A percentile compares a stretch with the other conserved stretches of the same genome.
These are phyloP conservation scores for Neurospora terricola DNA, from an alignment of 495 filamentous ascomycete genomes.

Conservation along the genomic window DNA sequence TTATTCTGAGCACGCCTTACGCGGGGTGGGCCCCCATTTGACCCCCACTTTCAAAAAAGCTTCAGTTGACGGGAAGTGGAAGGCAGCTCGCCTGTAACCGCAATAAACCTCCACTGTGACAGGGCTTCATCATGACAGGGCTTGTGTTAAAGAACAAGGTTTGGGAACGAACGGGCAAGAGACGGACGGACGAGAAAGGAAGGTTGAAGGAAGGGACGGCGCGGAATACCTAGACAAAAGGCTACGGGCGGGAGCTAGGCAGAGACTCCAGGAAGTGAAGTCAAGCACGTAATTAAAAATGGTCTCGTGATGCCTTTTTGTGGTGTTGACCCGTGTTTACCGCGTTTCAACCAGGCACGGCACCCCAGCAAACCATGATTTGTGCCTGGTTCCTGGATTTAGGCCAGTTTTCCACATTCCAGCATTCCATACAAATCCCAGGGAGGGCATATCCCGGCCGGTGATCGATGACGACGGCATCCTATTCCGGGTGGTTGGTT, in stretches of 20 bases:
- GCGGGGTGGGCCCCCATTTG: not conserved
- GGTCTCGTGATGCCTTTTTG: not conserved
- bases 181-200: not conserved
- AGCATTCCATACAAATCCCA: not conserved
- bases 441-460: not conserved
- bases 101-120: not conserved
- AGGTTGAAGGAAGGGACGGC: not conserved
- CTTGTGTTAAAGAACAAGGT: not conserved
- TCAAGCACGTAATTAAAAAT: not conserved
- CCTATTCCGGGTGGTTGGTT: not conserved
- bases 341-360: not conserved
- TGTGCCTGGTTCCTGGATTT: not conserved
- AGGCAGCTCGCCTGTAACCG: not conserved
- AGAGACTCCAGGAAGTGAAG: not conserved
- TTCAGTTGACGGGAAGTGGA: not conserved
- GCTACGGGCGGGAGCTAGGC: not conserved
- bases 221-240: not conserved
- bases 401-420: not conserved
- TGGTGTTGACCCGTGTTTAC: not conserved
- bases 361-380: not conserved
- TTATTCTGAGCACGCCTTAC: not conserved
- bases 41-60: not conserved
- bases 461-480: not conserved
- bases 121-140: not conserved
- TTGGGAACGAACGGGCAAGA: not conserved